Evolutionary conservation across 2,329 filamentous ascomycete species (phyloP), one percentile per base, ranked within the genome.

Genomic region (Penicillium polonicum): DNA sequence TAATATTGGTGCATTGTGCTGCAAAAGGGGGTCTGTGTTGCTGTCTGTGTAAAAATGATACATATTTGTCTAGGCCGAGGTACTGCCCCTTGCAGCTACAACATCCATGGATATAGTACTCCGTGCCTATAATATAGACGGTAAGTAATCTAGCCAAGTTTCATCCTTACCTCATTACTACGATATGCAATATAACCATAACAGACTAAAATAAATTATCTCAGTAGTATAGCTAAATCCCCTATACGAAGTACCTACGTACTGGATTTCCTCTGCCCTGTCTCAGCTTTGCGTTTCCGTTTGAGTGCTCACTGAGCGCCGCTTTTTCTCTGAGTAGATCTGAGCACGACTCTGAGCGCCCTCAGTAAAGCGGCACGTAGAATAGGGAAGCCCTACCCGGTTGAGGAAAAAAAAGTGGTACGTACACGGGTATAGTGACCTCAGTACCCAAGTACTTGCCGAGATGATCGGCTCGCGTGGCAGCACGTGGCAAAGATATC

Each of bases 401-500:
- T 23, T 3, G 23, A 23, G 23, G 23, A 5, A 23, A 23, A 23
- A 23, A 23, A 23, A 23, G 23, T 23, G 23, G 23, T 23, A 23
- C 23, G 23, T 23, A 23, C 23, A 23, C 23, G 23, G 23, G 23
- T 23, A 23, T 23, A 23, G 23, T 23, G 23, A 23, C 23, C 23
- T 23, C 23, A 29, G 25, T 45, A 45, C 42, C 42, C 13, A 27
- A 38, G 21, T 54, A 48, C 38, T 41, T 48, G n/a, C 48, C 39
- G 39, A 44, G 29, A 52, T 51, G 25, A 51, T 31, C 48, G 36
- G 39, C 49, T 52, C 49, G 49, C 49, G 49, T 52, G 49, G 49
- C 49, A 31, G 62, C 62, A 65, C 63, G 63, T 65, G 63, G 63
- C 63, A 61, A 65, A 61, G 53, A 63, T 38, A 58, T 54, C 25